Percentiles rank a stretch among this genome's conserved stretches.
phyloP scores from a whole-genome alignment of 805 yeast species.

The Ogataea ganodermae region DNA sequence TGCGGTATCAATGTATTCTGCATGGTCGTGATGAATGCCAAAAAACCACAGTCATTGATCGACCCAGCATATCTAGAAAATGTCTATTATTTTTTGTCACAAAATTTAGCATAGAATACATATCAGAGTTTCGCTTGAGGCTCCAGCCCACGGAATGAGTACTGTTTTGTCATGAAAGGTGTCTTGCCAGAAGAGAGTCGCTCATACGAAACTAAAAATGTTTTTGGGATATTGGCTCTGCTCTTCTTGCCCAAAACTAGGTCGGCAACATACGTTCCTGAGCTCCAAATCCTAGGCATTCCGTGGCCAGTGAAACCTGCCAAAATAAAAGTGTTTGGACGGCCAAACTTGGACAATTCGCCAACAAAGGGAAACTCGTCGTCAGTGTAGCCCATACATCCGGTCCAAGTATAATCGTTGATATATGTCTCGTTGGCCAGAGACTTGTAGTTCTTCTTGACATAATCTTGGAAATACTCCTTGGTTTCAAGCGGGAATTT shows the following conservation, averaged over 20 bases:
- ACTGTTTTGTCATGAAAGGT: background rate
- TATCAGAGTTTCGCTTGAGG: background rate
- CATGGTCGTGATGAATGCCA: too few species aligned
- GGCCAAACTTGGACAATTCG: slow-evolving; percentile 31
- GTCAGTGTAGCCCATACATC: slow-evolving; percentile 47
- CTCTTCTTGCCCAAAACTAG: slow-evolving; percentile 15
- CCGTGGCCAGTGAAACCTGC: slow-evolving; percentile 57
- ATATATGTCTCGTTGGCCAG: slow-evolving; percentile 29
- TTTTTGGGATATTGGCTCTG: slow-evolving; percentile 2
- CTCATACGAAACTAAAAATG: background rate
- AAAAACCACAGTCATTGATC: too few species aligned
- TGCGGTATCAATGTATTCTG: too few species aligned
- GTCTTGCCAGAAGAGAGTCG: slow-evolving; percentile 4
- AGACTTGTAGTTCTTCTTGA: slow-evolving; percentile 31
- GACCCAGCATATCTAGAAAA: too few species aligned
- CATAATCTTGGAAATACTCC: slow-evolving; percentile 32
- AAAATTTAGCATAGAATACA: too few species aligned
- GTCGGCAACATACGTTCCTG: slow-evolving; percentile 41
- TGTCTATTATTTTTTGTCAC: too few species aligned
- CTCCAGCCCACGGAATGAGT: slow-evolving; percentile 4
- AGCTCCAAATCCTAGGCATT: slow-evolving; percentile 48
- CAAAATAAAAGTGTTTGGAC: slow-evolving; percentile 36
- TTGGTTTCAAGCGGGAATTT: slow-evolving; percentile 28
- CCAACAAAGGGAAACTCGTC: slow-evolving; percentile 49
- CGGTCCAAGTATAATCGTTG: slow-evolving; percentile 43